These are phyloP conservation scores for Leptodermis oblonga DNA, from an alignment of 257 asterid species.

Conservation along the genomic window DNA sequence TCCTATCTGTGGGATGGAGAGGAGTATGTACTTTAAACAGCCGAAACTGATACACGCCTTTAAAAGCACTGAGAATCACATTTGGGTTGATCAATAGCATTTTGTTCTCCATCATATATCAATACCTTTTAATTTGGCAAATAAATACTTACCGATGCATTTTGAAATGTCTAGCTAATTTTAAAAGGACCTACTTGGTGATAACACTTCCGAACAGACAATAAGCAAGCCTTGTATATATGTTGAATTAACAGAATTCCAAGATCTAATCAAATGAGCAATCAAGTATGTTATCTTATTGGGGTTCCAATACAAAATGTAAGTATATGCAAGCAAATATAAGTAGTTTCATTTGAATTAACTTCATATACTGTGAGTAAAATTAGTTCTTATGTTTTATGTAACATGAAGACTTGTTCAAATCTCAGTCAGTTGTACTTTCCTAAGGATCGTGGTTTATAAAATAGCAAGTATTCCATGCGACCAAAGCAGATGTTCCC, in stretches of 20 bases:
- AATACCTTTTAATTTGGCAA: background rate
- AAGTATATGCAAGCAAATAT: background rate
- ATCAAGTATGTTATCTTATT: background rate
- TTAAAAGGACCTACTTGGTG: background rate
- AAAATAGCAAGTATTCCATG: background rate
- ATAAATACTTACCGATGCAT: background rate
- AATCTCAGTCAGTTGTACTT: background rate
- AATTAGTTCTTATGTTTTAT: background rate
- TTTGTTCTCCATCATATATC: background rate
- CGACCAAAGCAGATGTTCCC: background rate
- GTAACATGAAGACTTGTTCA: background rate
- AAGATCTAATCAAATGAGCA: background rate
- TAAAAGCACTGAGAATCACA: background rate
- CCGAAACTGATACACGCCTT: background rate
- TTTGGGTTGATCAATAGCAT: background rate
- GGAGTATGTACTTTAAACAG: background rate
- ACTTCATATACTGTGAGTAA: background rate
- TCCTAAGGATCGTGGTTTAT: background rate
- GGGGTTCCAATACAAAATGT: background rate
- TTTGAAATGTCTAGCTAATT: background rate
- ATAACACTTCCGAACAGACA: background rate
- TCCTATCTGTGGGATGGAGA: too few relatives aligned
- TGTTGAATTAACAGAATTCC: background rate
- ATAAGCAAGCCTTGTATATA: background rate
- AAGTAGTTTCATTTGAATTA: background rate